Conservation (phyloP, 2,329 filamentous ascomycete genomes). For the Venturiaceae sp. region DNA sequence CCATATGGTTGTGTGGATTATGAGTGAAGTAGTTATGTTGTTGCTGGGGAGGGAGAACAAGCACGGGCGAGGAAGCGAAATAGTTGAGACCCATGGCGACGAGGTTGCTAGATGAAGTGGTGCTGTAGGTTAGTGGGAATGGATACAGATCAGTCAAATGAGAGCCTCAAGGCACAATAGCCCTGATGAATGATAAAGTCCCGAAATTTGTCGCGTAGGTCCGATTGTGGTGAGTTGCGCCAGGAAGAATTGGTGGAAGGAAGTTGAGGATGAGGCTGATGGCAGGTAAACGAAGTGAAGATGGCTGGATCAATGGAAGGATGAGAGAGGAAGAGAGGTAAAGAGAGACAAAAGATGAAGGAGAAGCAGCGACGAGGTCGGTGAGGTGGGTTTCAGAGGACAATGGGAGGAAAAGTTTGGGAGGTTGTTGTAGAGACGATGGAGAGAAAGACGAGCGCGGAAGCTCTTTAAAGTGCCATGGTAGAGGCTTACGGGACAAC, state of each 20-base stretch:
- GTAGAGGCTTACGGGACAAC: no score
- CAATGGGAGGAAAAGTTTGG: neutral
- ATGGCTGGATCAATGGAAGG: neutral
- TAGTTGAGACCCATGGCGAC: slow-evolving; percentile 32
- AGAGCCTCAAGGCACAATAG: neutral
- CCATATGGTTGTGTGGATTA: slow-evolving; percentile 14
- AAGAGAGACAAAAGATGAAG: neutral
- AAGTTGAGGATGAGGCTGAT: neutral
- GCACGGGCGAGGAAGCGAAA: slow-evolving; percentile 36
- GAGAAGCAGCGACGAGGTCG: neutral
- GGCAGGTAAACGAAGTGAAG: neutral
- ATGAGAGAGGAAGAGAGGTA: neutral
- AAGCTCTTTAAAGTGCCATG: no score
- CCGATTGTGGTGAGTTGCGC: neutral
- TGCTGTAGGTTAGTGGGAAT: slow-evolving; percentile 2
- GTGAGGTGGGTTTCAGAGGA: neutral
- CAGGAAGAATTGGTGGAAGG: neutral
- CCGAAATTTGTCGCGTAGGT: neutral
- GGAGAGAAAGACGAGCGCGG: neutral
- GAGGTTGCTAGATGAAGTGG: neutral
- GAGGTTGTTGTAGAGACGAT: neutral
- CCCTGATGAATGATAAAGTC: neutral
- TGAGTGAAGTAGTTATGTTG: slow-evolving; percentile 23
- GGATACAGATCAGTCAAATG: neutral
- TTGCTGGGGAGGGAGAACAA: slow-evolving; percentile 33